phyloP scores from a whole-genome alignment of 768 basidiomycete genomes.

The Piloderma croceum region DNA sequence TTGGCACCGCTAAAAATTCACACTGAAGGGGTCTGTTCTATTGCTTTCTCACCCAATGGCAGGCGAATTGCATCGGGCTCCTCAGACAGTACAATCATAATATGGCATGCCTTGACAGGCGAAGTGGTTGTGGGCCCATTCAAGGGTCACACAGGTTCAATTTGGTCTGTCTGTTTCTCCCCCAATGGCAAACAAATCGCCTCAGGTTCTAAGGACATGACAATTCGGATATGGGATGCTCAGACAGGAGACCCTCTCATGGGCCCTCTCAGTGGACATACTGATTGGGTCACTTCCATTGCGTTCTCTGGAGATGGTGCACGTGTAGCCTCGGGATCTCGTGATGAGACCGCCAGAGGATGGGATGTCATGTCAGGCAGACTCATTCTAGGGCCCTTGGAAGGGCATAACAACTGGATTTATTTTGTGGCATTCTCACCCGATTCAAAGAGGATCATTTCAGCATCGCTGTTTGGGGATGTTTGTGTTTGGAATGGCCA shows the following conservation, averaged over 20 bases:
- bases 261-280: slow-evolving; percentile 14
- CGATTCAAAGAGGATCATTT: slow-evolving; percentile 17
- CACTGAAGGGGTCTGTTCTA: background rate
- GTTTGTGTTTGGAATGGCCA: slow-evolving; percentile 19
- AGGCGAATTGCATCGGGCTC: slow-evolving; percentile 16
- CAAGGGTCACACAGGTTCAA: slow-evolving; percentile 15
- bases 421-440: no score
- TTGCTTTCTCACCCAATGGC: slow-evolving; percentile 12
- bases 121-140: background rate
- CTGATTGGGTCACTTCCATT: slow-evolving; percentile 27
- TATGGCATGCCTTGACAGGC: slow-evolving; percentile 11
- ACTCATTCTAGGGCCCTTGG: slow-evolving; percentile 7
- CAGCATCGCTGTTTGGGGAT: slow-evolving; percentile 20
- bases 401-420: slow-evolving; percentile 18
- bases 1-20: slow-evolving; percentile 5
- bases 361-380: slow-evolving; percentile 28
- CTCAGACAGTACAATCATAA: slow-evolving; percentile 3
- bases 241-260: slow-evolving; percentile 21
- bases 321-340: background rate
- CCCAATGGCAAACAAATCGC: slow-evolving; percentile 37
- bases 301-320: slow-evolving; percentile 4
- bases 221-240: slow-evolving; percentile 11
- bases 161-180: slow-evolving; percentile 30
- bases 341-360: background rate
- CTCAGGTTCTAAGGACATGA: slow-evolving; percentile 32